Percentiles rank a stretch among this genome's conserved stretches.
These are phyloP conservation scores for Graphilbum sp. DNA, from an alignment of 2,329 filamentous ascomycete genomes.

Conservation along the genomic window DNA sequence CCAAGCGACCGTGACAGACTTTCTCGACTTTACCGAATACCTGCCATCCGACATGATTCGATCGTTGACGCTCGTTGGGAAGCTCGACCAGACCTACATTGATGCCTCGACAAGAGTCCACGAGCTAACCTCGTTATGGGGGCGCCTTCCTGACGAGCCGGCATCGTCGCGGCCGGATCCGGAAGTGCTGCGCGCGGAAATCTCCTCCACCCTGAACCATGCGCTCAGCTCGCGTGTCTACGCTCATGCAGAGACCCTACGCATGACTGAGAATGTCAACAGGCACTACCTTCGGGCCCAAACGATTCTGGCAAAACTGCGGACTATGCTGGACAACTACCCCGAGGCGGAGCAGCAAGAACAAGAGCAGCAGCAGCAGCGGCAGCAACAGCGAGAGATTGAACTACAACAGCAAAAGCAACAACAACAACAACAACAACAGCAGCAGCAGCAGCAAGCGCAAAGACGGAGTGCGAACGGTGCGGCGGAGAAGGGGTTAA, in stretches of 20 bases:
- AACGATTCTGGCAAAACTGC: constrained; percentile 40
- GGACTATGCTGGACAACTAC: constrained; percentile 43
- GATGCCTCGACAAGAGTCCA: constrained; percentile 38
- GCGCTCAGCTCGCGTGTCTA: constrained; percentile 40
- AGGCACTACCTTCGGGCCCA: constrained; percentile 45
- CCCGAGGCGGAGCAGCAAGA: constrained; percentile 33
- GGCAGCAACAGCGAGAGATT: constrained; percentile 30
- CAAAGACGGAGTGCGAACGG: background rate
- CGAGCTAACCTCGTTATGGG: constrained; percentile 40
- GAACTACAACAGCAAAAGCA: constrained; percentile 43
- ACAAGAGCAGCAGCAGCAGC: constrained; percentile 33
- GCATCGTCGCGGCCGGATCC: constrained; percentile 30
- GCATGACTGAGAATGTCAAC: constrained; percentile 47
- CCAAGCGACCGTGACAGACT: constrained; percentile 53
- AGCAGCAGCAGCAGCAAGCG: constrained; percentile 24
- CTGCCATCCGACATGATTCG: constrained; percentile 50
- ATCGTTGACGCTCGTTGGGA: constrained; percentile 47
- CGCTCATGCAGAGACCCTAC: constrained; percentile 43
- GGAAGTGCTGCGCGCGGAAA: constrained; percentile 37
- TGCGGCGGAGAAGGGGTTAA: background rate
- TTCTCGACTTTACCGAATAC: constrained; percentile 55
- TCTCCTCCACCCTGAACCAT: constrained; percentile 39
- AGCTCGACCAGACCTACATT: constrained; percentile 43
- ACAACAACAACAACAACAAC: constrained; percentile 30
- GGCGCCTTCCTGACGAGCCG: constrained; percentile 32